Base-by-base conservation (phyloP, 306 rosid species). In the Lathyrus oleraceus region DNA sequence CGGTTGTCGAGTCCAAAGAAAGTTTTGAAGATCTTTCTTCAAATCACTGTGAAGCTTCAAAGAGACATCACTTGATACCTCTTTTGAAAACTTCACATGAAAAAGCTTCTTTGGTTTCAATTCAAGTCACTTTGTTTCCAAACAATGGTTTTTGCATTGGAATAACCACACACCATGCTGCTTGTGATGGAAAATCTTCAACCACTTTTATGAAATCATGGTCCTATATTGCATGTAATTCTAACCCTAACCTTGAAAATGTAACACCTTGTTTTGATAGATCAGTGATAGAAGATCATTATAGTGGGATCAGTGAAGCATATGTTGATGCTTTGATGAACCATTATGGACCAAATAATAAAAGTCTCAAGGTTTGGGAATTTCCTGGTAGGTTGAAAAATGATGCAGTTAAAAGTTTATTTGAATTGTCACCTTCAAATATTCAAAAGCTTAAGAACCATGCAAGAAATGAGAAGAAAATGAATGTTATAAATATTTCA, bases 141-240 rank as follows among this genome's bases (percentile, higher is more conserved):
- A 62, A 70, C 16, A 7, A 12, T 27, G 76, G 81, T 3, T 70
- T 77, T 32, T 70, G 81, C 47, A 52, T 77, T 4, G 81, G 76
- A 43, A 43, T 77, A 6, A 9, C 72, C 58, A n/a, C 67, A 27
- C 81, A 77, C 72, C 81, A 77, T 70, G 81, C 81, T 3, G 71
- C 51, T 19, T 61, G 49, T 0, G 80, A 76, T 42, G 75, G 80
- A 51, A 69, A 76, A 11, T 60, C 80, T 49, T 49, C 80, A 16
- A 69, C 65, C 9, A 16, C 16, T 30, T 76, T 76, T 16, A 39
- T 76, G 23, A 76, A 76, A 51, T 10, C 71, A 51, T 76, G 80
- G 80, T 53, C 76, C 0, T 19, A 17, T 53, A 10, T 53, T 19
- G 0, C 52, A 8, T 69, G 71, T n/a, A n/a, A n/a, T 32, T 76